Percentiles rank a stretch among this genome's conserved stretches.
phyloP scores from a whole-genome alignment of 129 eudicot species.

The Lonicera japonica region DNA sequence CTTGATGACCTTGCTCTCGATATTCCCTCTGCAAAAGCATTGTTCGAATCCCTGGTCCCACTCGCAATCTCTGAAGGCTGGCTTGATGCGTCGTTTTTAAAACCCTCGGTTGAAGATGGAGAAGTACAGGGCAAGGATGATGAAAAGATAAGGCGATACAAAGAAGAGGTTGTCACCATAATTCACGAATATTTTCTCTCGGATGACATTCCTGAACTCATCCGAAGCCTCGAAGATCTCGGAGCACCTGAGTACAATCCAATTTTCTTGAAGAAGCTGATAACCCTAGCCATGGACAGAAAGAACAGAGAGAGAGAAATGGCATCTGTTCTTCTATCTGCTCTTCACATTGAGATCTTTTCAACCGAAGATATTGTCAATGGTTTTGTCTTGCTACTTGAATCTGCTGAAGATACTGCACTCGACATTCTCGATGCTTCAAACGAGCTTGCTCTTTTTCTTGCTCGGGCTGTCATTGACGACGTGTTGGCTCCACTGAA shows the following conservation, averaged over 20 bases:
- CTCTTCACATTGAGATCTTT: constrained; percentile 74
- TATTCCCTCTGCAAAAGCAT: constrained; percentile 63
- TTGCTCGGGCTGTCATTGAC: constrained; percentile 77
- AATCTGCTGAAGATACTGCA: constrained; percentile 86
- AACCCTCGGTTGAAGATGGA: constrained; percentile 36
- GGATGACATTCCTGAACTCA: constrained; percentile 81
- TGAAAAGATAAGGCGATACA: constrained; percentile 56
- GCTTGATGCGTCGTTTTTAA: constrained; percentile 57
- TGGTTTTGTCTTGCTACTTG: constrained; percentile 64
- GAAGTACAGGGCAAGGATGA: constrained; percentile 29
- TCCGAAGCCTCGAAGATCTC: constrained; percentile 61
- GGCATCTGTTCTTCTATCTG: constrained; percentile 79
- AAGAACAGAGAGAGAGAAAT: constrained; percentile 81
- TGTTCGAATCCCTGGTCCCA: constrained; percentile 39
- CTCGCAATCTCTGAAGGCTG: constrained; percentile 54
- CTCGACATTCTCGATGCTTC: constrained; percentile 83
- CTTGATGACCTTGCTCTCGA: constrained; percentile 86
- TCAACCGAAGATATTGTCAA: constrained; percentile 76
- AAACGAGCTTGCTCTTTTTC: constrained; percentile 68
- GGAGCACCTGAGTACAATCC: constrained; percentile 63
- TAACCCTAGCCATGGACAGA: constrained; percentile 78
- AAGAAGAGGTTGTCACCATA: constrained; percentile 57
- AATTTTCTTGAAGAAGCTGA: constrained; percentile 59
- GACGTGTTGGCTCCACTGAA: constrained; percentile 78
- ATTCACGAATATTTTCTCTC: constrained; percentile 79